Evolutionary conservation across 768 basidiomycete genomes (phyloP).

Genomic region (Fomitopsis serialis): DNA sequence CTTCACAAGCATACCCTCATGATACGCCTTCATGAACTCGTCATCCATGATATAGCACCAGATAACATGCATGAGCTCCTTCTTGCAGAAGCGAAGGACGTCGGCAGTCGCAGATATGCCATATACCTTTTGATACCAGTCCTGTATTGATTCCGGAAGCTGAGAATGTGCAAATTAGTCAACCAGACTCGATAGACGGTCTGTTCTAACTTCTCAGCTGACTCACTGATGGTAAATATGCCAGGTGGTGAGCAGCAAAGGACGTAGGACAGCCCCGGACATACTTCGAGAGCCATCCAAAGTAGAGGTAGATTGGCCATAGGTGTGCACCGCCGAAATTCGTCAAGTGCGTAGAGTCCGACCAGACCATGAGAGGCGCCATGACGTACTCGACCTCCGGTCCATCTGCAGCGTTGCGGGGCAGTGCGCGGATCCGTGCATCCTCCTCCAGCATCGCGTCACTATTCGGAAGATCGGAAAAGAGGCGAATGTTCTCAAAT

Average conservation of each 20-base stretch:
- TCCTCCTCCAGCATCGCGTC: constrained; percentile 10
- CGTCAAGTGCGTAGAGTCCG: constrained; percentile 22
- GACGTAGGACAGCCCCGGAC: constrained; percentile 18
- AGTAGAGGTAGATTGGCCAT: constrained; percentile 37
- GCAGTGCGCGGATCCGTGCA: constrained; percentile 2
- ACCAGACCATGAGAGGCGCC: constrained; percentile 17
- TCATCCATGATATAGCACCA: constrained; percentile 21
- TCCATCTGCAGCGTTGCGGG: neutral
- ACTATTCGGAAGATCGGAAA: constrained; percentile 11
- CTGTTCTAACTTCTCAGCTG: no score
- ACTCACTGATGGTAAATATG: constrained; percentile 38
- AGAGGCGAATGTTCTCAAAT: constrained; percentile 8
- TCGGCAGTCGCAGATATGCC: neutral
- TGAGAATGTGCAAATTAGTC: no score
- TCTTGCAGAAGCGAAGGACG: constrained; percentile 25
- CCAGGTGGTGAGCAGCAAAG: constrained; percentile 7
- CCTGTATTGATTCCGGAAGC: constrained; percentile 31
- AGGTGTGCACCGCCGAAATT: constrained; percentile 19
- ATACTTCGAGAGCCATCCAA: constrained; percentile 40
- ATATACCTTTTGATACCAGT: constrained; percentile 17
- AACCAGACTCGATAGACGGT: no score
- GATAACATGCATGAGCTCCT: constrained; percentile 26
- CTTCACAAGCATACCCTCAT: constrained; percentile 17
- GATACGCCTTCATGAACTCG: constrained; percentile 22
- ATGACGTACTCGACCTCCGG: constrained; percentile 5